Base-by-base conservation (phyloP, 140 eudicot species). In the Bidens hawaiensis region DNA sequence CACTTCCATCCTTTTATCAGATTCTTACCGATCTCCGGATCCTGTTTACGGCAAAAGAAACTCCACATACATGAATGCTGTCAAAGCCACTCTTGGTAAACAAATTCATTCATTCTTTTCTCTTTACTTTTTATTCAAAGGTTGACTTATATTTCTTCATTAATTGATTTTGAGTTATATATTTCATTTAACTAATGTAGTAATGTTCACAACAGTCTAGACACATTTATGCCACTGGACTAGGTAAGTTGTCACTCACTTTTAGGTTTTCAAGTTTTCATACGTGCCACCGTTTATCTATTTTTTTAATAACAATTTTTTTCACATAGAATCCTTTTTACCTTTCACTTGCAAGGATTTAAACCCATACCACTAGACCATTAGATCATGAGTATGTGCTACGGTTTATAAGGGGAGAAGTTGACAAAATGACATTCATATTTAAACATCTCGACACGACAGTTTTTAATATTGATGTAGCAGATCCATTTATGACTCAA, bases 1-100 rank as follows among this genome's bases (percentile, higher is more conserved):
- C 15, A 78, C 80, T 41, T 83, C 91, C 13, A 64, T 66, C 30
- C 76, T 86, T 34, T 43, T 83, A 16, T 60, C 91, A 0, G 95
- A 86, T 42, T 80, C 91, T 27, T 86, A 86, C 40, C 74, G 95
- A 3, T 77, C 81, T 30, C 78, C 82, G 0, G 76, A 78, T 53
- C 83, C 87, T 0, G 57, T 80, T 45, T 75, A 58, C 5, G 95
- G 95, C 1, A 69, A 65, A 28, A 75, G 95, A 69, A 86, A 83
- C 63, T 62, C 69, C 40, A 77, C 83, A 5, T 83, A 83, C 80
- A 86, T 62, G 83, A 80, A 78, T 47, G 85, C 74, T 10, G 95
- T 83, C 58, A 71, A 74, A 66, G 52, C 76, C 56, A 78, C 55
- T 57, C 73, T 86, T 10, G 90, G 95, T 85, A 68, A 19, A 6